Evolutionary conservation across 148 eudicot species (phyloP).

Genomic region (Selenicereus undatus): DNA sequence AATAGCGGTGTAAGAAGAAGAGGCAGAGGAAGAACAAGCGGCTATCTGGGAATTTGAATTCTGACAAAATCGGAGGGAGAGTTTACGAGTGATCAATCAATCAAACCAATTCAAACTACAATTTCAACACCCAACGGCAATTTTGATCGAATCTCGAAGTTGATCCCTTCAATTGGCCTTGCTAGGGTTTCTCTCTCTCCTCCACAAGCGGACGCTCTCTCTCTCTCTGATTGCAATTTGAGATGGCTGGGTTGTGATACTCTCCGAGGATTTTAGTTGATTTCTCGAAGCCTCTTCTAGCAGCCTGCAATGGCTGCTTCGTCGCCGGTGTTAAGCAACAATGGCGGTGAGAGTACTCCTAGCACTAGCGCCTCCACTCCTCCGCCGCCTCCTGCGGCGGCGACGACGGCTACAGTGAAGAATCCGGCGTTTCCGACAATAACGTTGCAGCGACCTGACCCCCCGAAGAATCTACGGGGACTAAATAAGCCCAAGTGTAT

Average conservation of each 20-base stretch:
- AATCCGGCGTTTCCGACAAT: slow-evolving; percentile 21
- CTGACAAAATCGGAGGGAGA: slow-evolving; percentile 6
- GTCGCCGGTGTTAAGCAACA: slow-evolving; percentile 28
- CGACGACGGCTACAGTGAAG: neutral
- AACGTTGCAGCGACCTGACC: slow-evolving; percentile 21
- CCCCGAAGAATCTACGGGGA: slow-evolving; percentile 41
- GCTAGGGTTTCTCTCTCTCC: slow-evolving; percentile 3
- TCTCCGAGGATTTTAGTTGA: neutral
- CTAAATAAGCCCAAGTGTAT: slow-evolving; percentile 49
- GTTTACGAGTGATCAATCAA: neutral
- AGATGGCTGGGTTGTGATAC: neutral
- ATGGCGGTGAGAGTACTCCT: slow-evolving; percentile 25
- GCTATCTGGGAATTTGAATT: slow-evolving; percentile 7
- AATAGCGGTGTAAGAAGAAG: neutral
- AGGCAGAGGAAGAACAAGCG: neutral
- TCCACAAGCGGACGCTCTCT: neutral
- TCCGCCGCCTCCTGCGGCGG: slow-evolving; percentile 4
- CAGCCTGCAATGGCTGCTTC: slow-evolving; percentile 8
- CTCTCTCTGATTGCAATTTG: neutral
- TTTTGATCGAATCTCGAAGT: neutral
- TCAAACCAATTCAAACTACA: neutral
- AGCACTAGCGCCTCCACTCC: slow-evolving; percentile 4
- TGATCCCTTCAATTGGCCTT: neutral
- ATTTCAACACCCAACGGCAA: neutral
- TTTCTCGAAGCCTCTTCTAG: neutral